phyloP scores from a whole-genome alignment of 495 filamentous ascomycete species.

The Hyaloscypha variabilis region DNA sequence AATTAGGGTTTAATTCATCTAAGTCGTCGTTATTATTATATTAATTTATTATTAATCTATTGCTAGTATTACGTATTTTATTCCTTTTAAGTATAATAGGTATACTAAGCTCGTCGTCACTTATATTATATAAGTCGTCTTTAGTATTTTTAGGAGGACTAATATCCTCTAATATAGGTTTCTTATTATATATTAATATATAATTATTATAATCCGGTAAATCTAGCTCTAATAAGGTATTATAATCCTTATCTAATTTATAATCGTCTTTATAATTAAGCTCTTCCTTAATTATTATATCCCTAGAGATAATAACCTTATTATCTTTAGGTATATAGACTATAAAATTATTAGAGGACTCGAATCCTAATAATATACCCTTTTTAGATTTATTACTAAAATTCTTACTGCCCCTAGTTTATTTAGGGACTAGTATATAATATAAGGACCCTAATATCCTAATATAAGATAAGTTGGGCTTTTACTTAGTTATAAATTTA shows the following conservation, averaged over 20 bases:
- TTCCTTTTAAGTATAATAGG: not conserved
- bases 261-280: slow-evolving; percentile 15
- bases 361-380: slow-evolving; percentile 12
- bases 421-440: slow-evolving; percentile 14
- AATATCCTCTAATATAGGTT: not conserved
- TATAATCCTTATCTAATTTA: slow-evolving; percentile 15
- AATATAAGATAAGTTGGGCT: slow-evolving; percentile 14
- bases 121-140: not conserved
- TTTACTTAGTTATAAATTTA: not conserved
- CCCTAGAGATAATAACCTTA: slow-evolving; percentile 8
- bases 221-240: slow-evolving; percentile 4
- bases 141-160: not conserved
- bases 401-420: slow-evolving; percentile 6
- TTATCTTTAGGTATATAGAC: slow-evolving; percentile 15
- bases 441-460: slow-evolving; percentile 15
- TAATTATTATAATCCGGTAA: not conserved
- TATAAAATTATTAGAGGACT: slow-evolving; percentile 21
- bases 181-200: not conserved
- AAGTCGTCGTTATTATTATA: not conserved
- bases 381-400: slow-evolving; percentile 19
- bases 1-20: not conserved
- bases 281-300: slow-evolving; percentile 17
- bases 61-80: not conserved
- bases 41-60: not conserved
- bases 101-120: not conserved